Evolutionary conservation across 2,329 filamentous ascomycete species (phyloP).

Genomic region (Pseudogymnoascus sp.): DNA sequence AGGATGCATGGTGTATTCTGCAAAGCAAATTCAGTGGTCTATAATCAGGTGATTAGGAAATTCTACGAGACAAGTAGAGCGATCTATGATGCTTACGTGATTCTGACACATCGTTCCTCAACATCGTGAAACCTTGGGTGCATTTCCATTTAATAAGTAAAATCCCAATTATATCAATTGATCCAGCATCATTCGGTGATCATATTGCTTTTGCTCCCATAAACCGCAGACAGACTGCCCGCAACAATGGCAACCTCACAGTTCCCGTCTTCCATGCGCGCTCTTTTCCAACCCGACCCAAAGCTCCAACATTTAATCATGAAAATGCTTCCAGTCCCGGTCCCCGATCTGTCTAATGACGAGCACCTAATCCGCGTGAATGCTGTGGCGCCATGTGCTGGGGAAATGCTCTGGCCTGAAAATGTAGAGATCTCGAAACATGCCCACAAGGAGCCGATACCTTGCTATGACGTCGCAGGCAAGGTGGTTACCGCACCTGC

Average conservation of each 20-base stretch:
- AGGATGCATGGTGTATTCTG: background rate
- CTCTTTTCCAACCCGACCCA: slow-evolving; percentile 11
- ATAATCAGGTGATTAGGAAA: background rate
- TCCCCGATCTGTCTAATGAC: slow-evolving; percentile 15
- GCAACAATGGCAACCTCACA: background rate
- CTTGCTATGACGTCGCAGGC: slow-evolving; percentile 36
- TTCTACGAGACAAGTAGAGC: background rate
- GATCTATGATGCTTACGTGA: background rate
- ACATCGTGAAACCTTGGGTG: background rate
- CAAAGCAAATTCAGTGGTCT: background rate
- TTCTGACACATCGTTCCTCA: background rate
- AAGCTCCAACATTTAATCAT: slow-evolving; percentile 6
- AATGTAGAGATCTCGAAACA: slow-evolving; percentile 21
- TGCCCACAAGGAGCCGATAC: slow-evolving; percentile 26
- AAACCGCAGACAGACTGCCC: background rate
- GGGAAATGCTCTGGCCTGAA: slow-evolving; percentile 37
- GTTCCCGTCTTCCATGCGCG: background rate
- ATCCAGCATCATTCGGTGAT: background rate
- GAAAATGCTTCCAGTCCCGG: slow-evolving; percentile 19
- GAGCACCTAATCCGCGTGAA: slow-evolving; percentile 35
- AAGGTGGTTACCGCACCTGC: slow-evolving; percentile 30
- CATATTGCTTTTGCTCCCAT: too few relatives aligned
- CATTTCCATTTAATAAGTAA: background rate
- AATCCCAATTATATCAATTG: background rate
- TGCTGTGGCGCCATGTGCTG: slow-evolving; percentile 32